Evolutionary conservation across 345 rosid species (phyloP).

Genomic region (Brassica rapa): DNA sequence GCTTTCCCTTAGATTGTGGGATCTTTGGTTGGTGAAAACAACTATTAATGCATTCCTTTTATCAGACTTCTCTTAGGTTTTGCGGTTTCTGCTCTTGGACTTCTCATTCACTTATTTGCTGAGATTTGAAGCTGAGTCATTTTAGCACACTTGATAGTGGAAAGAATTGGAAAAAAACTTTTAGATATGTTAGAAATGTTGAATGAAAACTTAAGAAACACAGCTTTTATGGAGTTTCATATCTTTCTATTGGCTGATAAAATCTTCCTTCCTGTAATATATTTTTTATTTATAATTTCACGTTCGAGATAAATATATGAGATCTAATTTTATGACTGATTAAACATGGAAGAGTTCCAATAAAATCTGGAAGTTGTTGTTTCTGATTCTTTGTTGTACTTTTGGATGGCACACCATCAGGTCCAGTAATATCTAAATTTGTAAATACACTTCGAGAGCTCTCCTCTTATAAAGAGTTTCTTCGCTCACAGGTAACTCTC

Average conservation of each 20-base stretch:
- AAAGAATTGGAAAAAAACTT: neutral
- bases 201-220: neutral
- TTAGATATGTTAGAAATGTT: neutral
- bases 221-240: neutral
- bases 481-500: constrained; percentile 72
- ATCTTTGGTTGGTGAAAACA: neutral
- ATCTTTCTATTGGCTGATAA: neutral
- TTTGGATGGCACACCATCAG: constrained; percentile 37
- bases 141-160: neutral
- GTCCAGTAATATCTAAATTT: constrained; percentile 78
- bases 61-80: neutral
- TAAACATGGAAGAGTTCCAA: neutral
- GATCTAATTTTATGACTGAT: neutral
- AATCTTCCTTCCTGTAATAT: neutral
- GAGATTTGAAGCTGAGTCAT: neutral
- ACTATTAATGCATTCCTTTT: neutral
- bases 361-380: neutral
- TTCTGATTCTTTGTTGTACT: constrained; percentile 17
- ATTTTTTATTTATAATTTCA: neutral
- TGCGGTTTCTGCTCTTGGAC: neutral
- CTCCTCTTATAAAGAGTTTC: constrained; percentile 77
- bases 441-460: constrained; percentile 72
- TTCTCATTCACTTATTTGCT: neutral
- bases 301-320: neutral
- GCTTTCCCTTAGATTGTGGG: neutral